Evolutionary conservation across 1,139 yeast genomes (phyloP), one percentile per base, ranked within the genome.

Genomic region (Hyphopichia buzzinii): DNA sequence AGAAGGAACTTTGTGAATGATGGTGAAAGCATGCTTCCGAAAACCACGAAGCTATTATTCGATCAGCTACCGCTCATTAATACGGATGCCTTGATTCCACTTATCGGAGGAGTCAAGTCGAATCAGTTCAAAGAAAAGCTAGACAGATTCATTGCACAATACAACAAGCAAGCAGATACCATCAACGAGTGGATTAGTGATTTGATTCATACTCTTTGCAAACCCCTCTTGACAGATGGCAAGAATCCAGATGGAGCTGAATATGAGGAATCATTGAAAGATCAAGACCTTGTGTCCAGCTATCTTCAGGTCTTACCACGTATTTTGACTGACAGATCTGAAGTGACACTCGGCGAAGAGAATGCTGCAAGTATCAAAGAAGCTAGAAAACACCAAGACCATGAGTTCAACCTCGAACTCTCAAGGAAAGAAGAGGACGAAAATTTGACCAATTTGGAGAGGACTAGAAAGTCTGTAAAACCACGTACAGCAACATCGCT

Each of bases 171-270:
- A 46, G 75, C 86, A 0, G 49, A 50, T 1, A 60, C 74, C 10
- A 68, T 85, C 22, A 83, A 82, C 48, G 57, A 55, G 4, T 77
- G 89, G 78, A 56, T 80, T 41, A 53, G 53, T 1, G 64, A 72
- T 12, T 59, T 88, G 37, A 52, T 66, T 8, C 50, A 50, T 1
- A 58, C 81, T 12, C 65, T 81, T 41, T 57, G 62, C 37, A 67
- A 63, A 35, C 81, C 74, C 6, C 63, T 79, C 26, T 64, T 62
- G 42, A 55, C 62, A 2, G 69, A 66, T 26, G 73, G 71, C 12
- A 65, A 67, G 34, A 69, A 69, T 36, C 81, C 84, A 2, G 79
- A 79, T 41, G 95, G 94, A 14, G 86, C 79, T 37, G 97, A 89
- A 48, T 92, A 89, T 54, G 81, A 78, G 17, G 74, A 74, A 12